These are phyloP conservation scores for Phaeotremella skinneri DNA, from an alignment of 768 basidiomycete genomes.

Conservation along the genomic window DNA sequence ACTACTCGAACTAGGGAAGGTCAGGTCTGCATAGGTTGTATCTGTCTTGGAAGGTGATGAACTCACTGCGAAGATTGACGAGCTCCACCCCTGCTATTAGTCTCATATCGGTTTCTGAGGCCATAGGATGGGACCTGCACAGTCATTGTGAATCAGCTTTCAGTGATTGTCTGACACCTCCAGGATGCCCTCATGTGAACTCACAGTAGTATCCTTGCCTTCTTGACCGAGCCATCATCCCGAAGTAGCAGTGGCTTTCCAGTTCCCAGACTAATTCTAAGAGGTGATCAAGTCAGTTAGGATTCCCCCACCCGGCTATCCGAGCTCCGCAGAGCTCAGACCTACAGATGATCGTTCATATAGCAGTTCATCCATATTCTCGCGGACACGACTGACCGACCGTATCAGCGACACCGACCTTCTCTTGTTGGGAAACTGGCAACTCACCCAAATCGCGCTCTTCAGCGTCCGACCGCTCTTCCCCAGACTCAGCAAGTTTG, in stretches of 20 bases:
- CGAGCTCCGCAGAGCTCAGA: constrained; percentile 16
- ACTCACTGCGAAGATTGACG: constrained; percentile 82
- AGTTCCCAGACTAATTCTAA: constrained; percentile 84
- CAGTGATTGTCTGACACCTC: too few relatives aligned
- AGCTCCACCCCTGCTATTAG: constrained; percentile 84
- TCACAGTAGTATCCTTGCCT: constrained; percentile 72
- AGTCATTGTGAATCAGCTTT: not conserved
- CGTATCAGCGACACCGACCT: not conserved
- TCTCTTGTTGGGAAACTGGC: too few relatives aligned
- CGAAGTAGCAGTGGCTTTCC: constrained; percentile 85
- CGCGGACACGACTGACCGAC: constrained; percentile 74
- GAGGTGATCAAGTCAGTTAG: constrained; percentile 19
- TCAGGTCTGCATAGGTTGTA: not conserved
- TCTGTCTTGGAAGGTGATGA: not conserved
- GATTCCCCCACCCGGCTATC: not conserved
- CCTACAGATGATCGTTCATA: constrained; percentile 93
- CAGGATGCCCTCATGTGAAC: constrained; percentile 9
- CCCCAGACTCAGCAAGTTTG: constrained; percentile 71
- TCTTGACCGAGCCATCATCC: constrained; percentile 80
- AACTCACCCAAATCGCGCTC: constrained; percentile 77
- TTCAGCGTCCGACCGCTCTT: constrained; percentile 65
- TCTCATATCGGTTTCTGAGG: constrained; percentile 82
- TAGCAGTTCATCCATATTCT: constrained; percentile 92
- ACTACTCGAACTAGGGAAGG: constrained; percentile 75
- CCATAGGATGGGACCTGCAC: constrained; percentile 68